A percentile compares a stretch with the other conserved stretches of the same genome.
These are phyloP conservation scores for Tulasnella sp. DNA, from an alignment of 768 basidiomycete genomes.

Conservation along the genomic window DNA sequence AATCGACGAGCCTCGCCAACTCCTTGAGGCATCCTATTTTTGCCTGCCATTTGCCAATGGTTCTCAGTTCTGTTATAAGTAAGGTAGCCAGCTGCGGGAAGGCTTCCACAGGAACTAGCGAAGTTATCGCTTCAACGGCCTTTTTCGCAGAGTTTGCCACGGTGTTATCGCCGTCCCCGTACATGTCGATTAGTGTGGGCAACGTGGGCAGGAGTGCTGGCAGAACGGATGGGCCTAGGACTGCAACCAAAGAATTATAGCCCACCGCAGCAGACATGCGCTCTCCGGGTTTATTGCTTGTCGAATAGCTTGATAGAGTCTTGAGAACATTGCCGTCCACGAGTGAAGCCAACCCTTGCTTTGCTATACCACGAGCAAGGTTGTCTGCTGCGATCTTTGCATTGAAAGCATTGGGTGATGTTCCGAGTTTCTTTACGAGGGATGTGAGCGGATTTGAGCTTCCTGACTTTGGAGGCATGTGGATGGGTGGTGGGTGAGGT, in stretches of 20 bases:
- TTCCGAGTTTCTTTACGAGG: constrained; percentile 50
- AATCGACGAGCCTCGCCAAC: constrained; percentile 63
- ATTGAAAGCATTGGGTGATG: constrained; percentile 69
- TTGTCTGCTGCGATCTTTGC: constrained; percentile 80
- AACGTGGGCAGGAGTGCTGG: constrained; percentile 76
- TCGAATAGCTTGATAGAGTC: constrained; percentile 71
- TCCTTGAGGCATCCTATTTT: constrained; percentile 93
- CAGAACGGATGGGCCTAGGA: constrained; percentile 64
- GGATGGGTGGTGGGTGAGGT: not conserved
- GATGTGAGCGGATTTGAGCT: constrained; percentile 29
- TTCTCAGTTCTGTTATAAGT: constrained; percentile 47
- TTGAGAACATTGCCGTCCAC: constrained; percentile 56
- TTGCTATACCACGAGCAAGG: constrained; percentile 66
- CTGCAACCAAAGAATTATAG: constrained; percentile 65
- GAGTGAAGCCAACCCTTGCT: constrained; percentile 57
- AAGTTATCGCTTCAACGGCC: constrained; percentile 77
- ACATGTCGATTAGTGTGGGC: constrained; percentile 71
- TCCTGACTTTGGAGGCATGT: constrained; percentile 6
- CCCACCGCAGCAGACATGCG: constrained; percentile 82
- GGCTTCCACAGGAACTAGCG: constrained; percentile 75
- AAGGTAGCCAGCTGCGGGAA: constrained; percentile 40
- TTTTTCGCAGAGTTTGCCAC: constrained; percentile 75
- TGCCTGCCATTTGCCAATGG: constrained; percentile 81
- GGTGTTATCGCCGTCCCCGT: constrained; percentile 92
- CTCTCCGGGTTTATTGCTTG: not conserved